phyloP scores from a whole-genome alignment of 345 rosid genomes.

The Citrus maxima region DNA sequence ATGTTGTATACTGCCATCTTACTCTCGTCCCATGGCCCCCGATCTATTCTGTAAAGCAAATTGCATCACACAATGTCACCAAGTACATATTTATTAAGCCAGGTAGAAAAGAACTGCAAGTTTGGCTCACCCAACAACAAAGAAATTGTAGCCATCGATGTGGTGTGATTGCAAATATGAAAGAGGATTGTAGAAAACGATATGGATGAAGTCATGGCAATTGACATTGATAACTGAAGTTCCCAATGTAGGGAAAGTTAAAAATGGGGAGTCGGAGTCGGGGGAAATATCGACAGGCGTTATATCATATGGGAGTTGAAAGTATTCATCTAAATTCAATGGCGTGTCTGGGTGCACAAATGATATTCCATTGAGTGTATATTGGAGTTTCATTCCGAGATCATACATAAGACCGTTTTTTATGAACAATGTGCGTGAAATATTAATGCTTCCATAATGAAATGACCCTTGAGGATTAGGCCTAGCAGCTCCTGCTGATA shows the following conservation, averaged over 20 bases:
- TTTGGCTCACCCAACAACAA: conserved; percentile 36
- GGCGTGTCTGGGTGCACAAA: conserved; percentile 36
- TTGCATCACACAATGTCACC: neutral
- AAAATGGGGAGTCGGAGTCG: conserved; percentile 20
- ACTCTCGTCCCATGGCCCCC: conserved; percentile 29
- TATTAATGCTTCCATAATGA: conserved; percentile 38
- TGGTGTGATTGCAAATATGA: conserved; percentile 40
- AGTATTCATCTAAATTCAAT: conserved; percentile 40
- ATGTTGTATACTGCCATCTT: conserved; percentile 22
- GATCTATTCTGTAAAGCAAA: conserved; percentile 26
- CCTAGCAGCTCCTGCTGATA: conserved; percentile 42
- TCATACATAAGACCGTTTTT: conserved; percentile 22
- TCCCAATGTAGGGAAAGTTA: conserved; percentile 7
- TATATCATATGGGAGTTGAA: conserved; percentile 8
- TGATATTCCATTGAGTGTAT: conserved; percentile 40
- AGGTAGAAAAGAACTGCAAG: neutral
- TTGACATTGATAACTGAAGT: conserved; percentile 29
- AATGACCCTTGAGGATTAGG: conserved; percentile 54
- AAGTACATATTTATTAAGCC: too few relatives aligned
- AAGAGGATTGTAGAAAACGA: conserved; percentile 39
- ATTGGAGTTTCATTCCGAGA: conserved; percentile 19
- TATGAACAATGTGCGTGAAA: conserved; percentile 34
- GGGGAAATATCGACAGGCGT: conserved; percentile 16
- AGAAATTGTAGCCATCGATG: conserved; percentile 51
- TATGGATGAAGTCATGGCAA: conserved; percentile 32